Evolutionary conservation across 1,284 basidiomycete genomes (phyloP).

Genomic region (Sparassis latifolia): DNA sequence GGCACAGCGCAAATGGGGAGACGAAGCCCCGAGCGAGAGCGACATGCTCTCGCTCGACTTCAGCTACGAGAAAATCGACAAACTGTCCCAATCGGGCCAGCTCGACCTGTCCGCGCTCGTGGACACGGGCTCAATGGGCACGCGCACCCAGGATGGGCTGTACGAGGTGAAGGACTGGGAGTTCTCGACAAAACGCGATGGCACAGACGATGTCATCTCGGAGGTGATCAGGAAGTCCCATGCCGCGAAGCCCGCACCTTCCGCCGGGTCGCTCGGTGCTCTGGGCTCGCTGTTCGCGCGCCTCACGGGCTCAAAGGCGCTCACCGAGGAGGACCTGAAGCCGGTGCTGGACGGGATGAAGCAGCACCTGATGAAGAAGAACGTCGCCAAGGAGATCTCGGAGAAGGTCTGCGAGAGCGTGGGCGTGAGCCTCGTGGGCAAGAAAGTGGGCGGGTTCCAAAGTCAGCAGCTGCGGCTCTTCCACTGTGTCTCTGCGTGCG

Average conservation of each 20-base stretch:
- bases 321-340: constrained; percentile 79
- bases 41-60: constrained; percentile 93
- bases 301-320: constrained; percentile 77
- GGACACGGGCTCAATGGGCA: constrained; percentile 77
- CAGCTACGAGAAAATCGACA: constrained; percentile 46
- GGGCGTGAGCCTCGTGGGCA: constrained; percentile 83
- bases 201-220: constrained; percentile 55
- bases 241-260: constrained; percentile 29
- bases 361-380: constrained; percentile 97
- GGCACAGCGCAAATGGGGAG: constrained; percentile 88
- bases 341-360: constrained; percentile 94
- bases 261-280: constrained; percentile 46
- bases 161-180: constrained; percentile 97
- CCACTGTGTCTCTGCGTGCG: background rate
- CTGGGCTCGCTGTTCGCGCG: constrained; percentile 75
- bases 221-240: constrained; percentile 41
- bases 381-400: constrained; percentile 94
- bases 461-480: constrained; percentile 41
- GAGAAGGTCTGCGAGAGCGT: constrained; percentile 94
- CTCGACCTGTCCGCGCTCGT: constrained; percentile 61
- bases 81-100: constrained; percentile 29
- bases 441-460: constrained; percentile 83
- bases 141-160: constrained; percentile 72
- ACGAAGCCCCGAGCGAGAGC: constrained; percentile 67
- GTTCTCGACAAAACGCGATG: constrained; percentile 34